Conservation (phyloP, 1,139 yeast genomes). For the Saccharomyces hybrid region DNA sequence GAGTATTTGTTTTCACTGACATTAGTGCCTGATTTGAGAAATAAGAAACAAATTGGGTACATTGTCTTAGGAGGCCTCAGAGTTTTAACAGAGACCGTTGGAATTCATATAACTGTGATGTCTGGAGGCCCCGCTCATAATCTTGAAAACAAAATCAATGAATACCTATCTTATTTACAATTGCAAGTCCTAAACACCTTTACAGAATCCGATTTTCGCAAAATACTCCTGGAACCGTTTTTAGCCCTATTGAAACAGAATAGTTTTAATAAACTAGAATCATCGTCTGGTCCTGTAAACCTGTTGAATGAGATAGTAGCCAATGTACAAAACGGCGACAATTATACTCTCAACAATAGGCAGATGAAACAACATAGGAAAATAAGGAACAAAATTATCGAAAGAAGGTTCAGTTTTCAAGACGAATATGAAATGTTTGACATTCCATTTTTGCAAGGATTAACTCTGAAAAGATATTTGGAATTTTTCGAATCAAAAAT, state of each 20-base stretch:
- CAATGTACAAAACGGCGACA: constrained; percentile 33
- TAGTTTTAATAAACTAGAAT: constrained; percentile 9
- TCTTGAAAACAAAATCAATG: constrained; percentile 41
- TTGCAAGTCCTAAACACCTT: constrained; percentile 10
- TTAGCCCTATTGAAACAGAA: constrained; percentile 23
- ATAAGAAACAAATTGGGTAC: constrained; percentile 52
- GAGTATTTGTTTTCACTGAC: constrained; percentile 39
- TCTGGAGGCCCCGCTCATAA: constrained; percentile 38
- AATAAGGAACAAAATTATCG: constrained; percentile 44
- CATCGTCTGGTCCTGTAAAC: constrained; percentile 35
- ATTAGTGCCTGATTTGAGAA: constrained; percentile 43
- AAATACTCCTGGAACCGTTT: constrained; percentile 35
- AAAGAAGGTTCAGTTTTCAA: constrained; percentile 36
- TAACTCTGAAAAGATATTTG: constrained; percentile 32
- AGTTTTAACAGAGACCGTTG: constrained; percentile 44
- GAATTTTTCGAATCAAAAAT: constrained; percentile 33
- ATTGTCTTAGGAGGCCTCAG: constrained; percentile 49
- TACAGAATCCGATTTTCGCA: constrained; percentile 34
- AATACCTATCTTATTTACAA: constrained; percentile 34
- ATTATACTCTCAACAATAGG: constrained; percentile 21
- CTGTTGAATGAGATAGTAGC: constrained; percentile 34
- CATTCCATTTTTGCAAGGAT: constrained; percentile 18
- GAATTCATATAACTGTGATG: constrained; percentile 48
- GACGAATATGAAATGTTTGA: constrained; percentile 37
- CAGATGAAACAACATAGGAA: constrained; percentile 38